Conservation (phyloP, 768 basidiomycete genomes). For the Filobasidium floriforme region DNA sequence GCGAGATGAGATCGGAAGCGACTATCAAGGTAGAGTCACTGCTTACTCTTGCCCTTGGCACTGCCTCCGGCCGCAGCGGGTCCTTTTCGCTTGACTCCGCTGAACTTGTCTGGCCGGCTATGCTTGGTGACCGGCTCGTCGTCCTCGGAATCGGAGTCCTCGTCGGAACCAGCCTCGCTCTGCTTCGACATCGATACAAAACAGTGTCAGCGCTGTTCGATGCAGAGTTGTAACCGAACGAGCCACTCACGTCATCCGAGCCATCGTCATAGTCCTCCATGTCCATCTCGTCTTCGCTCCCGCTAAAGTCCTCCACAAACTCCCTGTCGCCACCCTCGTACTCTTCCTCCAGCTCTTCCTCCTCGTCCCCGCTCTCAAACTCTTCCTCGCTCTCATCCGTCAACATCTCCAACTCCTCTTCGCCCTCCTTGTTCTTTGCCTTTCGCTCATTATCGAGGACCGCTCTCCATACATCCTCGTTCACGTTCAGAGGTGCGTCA, state of each 20-base stretch:
- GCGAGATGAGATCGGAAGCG: slow-evolving; percentile 1
- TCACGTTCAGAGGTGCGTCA: slow-evolving; percentile 93
- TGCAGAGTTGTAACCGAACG: background rate
- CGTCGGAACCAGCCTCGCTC: slow-evolving; percentile 40
- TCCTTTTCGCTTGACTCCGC: slow-evolving; percentile 40
- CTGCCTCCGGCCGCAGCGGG: slow-evolving; percentile 19
- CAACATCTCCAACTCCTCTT: slow-evolving; percentile 50
- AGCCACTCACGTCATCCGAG: slow-evolving; percentile 29
- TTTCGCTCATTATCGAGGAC: slow-evolving; percentile 69
- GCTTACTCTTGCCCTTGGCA: slow-evolving; percentile 32
- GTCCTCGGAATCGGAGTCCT: slow-evolving; percentile 47
- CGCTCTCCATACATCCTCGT: slow-evolving; percentile 90
- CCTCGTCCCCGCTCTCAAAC: slow-evolving; percentile 52
- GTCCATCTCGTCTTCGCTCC: slow-evolving; percentile 67
- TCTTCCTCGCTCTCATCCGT: slow-evolving; percentile 43
- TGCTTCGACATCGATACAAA: slow-evolving; percentile 21
- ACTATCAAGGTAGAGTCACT: background rate
- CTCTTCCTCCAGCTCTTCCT: slow-evolving; percentile 51
- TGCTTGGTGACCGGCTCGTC: slow-evolving; percentile 46
- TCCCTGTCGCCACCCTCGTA: slow-evolving; percentile 58
- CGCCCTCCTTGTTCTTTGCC: slow-evolving; percentile 42
- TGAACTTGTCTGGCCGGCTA: slow-evolving; percentile 48
- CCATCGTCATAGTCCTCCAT: slow-evolving; percentile 51
- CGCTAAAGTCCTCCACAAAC: slow-evolving; percentile 56
- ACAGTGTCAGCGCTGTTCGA: background rate